Base-by-base conservation (phyloP, 306 rosid species). In the Prinsepia uniflora region DNA sequence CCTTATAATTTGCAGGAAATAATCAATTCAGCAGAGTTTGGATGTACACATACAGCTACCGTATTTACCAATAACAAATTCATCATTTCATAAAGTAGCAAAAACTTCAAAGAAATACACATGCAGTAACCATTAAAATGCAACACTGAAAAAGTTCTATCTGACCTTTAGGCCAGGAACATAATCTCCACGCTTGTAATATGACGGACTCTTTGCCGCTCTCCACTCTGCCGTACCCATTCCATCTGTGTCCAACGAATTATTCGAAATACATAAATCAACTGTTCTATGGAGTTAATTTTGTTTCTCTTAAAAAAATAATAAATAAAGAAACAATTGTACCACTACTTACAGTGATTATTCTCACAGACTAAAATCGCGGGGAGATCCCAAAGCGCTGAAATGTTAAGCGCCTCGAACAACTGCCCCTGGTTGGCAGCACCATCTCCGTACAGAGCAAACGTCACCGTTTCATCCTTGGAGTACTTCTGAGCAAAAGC, bases 201-300 rank as follows among this genome's bases (percentile, higher is more conserved):
- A 94, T 49, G 96, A 78, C 45, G 96, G 83, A 76, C 81, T 90
- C 87, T 94, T 94, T 2, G 96, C 89, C 34, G 98, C 98, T 76
- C 91, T 90, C 98, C 97, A 90, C 64, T 86, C 96, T 0, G 98
- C 98, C n/a, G 97, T 94, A 19, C 97, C 98, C 98, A 94, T 94
- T 22, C 96, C 98, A 75, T 94, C 98, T 94, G 82, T 30, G 11
- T 19, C 41, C 67, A 59, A 72, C 24, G 17, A 76, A 78, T 24
- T 72, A 56, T 14, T 5, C 57, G 15, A 70, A 13, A 9, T 34
- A 18, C 63, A 52, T 7, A 66, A 60, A 14, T 4, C 22, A 0
- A 55, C 39, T 18, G 7, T 19, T 55, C 61, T 0, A 55, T 10
- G 1, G 15, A 20, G 34, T 7, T 15, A 34, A 59, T 14, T 59